Conservation (phyloP, 192 early-diverging fungal species). For the Neocallimastix lanati region DNA sequence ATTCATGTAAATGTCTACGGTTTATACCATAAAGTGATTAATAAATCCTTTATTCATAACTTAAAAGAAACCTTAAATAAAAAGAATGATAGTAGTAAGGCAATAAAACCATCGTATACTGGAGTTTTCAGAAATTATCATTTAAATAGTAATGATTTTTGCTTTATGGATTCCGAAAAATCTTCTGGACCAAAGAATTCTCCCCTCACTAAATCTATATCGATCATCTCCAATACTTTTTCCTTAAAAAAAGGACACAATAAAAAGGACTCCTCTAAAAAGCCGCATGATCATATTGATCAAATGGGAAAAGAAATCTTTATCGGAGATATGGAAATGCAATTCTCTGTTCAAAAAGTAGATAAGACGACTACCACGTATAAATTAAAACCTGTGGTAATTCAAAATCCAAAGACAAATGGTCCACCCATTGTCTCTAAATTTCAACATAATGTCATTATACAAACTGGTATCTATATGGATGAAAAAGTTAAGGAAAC, state of each 20-base stretch:
- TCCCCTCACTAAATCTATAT: neutral
- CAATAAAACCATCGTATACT: neutral
- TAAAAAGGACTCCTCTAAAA: neutral
- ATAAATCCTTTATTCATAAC: neutral
- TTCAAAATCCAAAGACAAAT: neutral
- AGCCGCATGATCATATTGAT: neutral
- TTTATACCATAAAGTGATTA: neutral
- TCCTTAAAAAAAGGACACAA: neutral
- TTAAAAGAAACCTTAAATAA: neutral
- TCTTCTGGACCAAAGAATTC: neutral
- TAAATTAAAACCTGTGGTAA: neutral
- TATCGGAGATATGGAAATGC: neutral
- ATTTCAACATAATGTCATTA: neutral
- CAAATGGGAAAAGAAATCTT: neutral
- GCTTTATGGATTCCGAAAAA: neutral
- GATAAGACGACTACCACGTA: neutral
- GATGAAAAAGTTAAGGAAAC: neutral
- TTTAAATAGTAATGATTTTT: neutral
- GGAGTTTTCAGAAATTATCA: neutral
- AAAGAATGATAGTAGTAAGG: neutral
- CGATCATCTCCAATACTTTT: neutral
- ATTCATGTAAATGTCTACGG: neutral
- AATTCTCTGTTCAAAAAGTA: neutral
- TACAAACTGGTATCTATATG: neutral
- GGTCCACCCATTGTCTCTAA: neutral